These are phyloP conservation scores for Saturnispora serradocipensis DNA, from an alignment of 805 yeast species.

Conservation along the genomic window DNA sequence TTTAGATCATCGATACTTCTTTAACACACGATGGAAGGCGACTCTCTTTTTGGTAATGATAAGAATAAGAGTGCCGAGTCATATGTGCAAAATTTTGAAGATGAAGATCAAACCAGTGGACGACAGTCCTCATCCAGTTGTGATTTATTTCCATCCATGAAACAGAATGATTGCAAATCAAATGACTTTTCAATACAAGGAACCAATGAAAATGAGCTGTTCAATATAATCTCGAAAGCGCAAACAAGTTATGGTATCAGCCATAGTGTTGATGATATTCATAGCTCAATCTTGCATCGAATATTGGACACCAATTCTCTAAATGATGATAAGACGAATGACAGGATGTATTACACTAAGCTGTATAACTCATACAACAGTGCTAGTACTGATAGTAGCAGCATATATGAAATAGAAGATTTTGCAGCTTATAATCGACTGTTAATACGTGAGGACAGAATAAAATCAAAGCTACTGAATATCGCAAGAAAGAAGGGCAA, in stretches of 20 bases:
- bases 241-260: not conserved
- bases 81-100: not conserved
- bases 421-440: slow-evolving; percentile 23
- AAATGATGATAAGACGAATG: slow-evolving; percentile 5
- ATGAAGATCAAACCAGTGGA: not conserved
- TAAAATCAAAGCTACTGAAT: slow-evolving; percentile 15
- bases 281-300: slow-evolving; percentile 18
- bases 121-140: not conserved
- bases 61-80: not conserved
- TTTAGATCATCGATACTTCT: not conserved
- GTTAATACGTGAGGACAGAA: slow-evolving; percentile 20
- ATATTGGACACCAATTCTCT: slow-evolving; percentile 17
- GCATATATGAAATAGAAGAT: slow-evolving; percentile 17
- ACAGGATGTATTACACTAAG: slow-evolving; percentile 17
- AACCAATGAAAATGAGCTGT: not conserved
- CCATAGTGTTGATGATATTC: slow-evolving; percentile 11
- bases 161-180: not conserved
- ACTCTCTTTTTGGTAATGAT: slow-evolving; percentile 3
- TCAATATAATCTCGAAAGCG: not conserved
- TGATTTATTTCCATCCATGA: not conserved
- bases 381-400: not conserved
- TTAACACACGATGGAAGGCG: not conserved
- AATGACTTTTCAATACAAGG: not conserved
- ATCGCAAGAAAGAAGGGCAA: slow-evolving; percentile 8
- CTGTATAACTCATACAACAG: slow-evolving; percentile 18